phyloP scores from a whole-genome alignment of 2,329 filamentous ascomycete species.

The Fragosphaeria purpurea region DNA sequence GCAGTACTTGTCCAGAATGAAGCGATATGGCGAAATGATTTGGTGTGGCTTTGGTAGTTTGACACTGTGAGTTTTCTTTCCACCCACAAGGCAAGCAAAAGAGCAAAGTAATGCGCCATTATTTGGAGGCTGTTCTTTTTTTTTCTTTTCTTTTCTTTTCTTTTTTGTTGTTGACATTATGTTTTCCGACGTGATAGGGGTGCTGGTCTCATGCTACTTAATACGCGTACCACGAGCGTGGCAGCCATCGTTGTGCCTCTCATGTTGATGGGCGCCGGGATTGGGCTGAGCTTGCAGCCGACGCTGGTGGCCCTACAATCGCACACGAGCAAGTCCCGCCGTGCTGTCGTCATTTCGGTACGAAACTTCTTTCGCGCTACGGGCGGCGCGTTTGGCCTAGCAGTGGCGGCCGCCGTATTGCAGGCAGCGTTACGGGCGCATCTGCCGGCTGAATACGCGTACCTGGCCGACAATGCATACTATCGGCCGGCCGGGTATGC shows the following conservation, averaged over 20 bases:
- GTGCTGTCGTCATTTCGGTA: constrained; percentile 27
- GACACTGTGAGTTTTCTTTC: constrained; percentile 15
- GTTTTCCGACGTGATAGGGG: constrained; percentile 11
- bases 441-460: constrained; percentile 6
- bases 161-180: not conserved
- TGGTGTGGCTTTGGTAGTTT: constrained; percentile 24
- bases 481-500: constrained; percentile 19
- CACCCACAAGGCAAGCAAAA: no score
- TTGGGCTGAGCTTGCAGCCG: constrained; percentile 27
- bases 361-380: constrained; percentile 29
- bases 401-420: constrained; percentile 21
- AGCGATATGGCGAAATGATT: constrained; percentile 21
- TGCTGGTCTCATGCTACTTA: constrained; percentile 20
- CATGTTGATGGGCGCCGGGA: constrained; percentile 24
- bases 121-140: not conserved
- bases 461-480: constrained; percentile 19
- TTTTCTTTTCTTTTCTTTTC: not conserved
- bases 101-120: no score
- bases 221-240: constrained; percentile 16
- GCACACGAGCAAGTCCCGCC: constrained; percentile 24
- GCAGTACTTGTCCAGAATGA: constrained; percentile 20
- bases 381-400: constrained; percentile 26
- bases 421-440: constrained; percentile 18
- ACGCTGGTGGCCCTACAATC: constrained; percentile 28
- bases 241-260: constrained; percentile 21